Evolutionary conservation across 2,329 filamentous ascomycete genomes (phyloP), one percentile per base, ranked within the genome.

Genomic region (Graphilbum ipis-grandicollis): DNA sequence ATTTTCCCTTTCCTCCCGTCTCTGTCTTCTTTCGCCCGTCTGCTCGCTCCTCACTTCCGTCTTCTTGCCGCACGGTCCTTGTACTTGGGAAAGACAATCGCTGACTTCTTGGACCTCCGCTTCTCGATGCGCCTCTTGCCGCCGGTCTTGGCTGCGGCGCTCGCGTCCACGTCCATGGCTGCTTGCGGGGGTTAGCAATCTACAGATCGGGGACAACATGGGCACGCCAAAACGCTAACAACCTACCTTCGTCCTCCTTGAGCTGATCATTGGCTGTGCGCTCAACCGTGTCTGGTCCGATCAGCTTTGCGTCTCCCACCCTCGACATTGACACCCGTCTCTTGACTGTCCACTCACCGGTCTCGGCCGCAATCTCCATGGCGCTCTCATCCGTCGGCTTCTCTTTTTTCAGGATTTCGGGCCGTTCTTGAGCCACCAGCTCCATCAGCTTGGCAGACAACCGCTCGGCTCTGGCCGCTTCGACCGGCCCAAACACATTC

Each of bases 361-460:
- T 58, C 53, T 71, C 66, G 39, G 60, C 61, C 46, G 66, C 56
- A 44, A 71, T 56, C 34, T 52, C 50, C 50, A 50, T 51, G 22
- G 32, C 40, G 4, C 59, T 61, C 36, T 57, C 55, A 39, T 59
- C 50, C 41, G 60, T 52, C 46, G 51, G 41, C 23, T 38, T 40
- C 21, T 79, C 30, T 35, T 37, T 37, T n/a, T 25, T 35, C 17
- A 5, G 15, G 22, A 13, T 5, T 8, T 17, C 35, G 5, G 39
- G 40, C 32, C 30, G 18, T 31, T 39, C 37, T 52, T 85, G 75
- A 39, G 76, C 67, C 33, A 79, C 80, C 48, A 93, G 56, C 54
- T 86, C 84, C 50, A 86, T 66, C 41, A 94, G 66, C 59, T 90
- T 93, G 42, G 81, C 79, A 29, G 83, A 84, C 26, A 94, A 71